Evolutionary conservation across 805 yeast genomes (phyloP).

Genomic region (Candida montana): DNA sequence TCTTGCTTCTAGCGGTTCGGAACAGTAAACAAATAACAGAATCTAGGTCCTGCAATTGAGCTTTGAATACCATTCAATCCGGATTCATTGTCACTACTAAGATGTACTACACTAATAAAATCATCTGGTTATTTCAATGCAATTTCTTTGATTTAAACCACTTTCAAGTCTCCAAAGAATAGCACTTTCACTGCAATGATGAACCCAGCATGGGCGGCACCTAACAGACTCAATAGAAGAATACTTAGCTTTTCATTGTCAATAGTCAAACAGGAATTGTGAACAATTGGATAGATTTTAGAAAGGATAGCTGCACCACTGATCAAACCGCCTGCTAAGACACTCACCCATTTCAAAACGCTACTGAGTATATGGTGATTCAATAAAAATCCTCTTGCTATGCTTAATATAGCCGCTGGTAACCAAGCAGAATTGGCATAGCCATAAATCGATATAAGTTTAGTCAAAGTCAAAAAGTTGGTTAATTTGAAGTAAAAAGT

Average conservation of each 20-base stretch:
- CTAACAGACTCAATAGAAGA: constrained; percentile 36
- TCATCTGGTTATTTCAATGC: no score
- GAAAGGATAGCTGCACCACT: constrained; percentile 52
- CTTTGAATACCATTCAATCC: no score
- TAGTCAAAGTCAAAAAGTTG: constrained; percentile 45
- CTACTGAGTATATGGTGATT: constrained; percentile 39
- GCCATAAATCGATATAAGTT: constrained; percentile 72
- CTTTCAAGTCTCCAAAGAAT: constrained; percentile 46
- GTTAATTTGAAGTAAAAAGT: constrained; percentile 51
- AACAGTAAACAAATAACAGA: no score
- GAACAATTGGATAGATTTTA: constrained; percentile 39
- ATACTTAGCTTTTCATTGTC: constrained; percentile 34
- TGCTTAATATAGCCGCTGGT: constrained; percentile 64
- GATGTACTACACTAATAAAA: no score
- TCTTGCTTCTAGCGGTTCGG: no score
- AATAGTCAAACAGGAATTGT: constrained; percentile 28
- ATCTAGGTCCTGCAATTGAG: no score
- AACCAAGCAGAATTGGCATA: constrained; percentile 82
- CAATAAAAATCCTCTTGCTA: constrained; percentile 51
- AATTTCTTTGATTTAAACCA: constrained; percentile 16
- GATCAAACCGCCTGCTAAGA: constrained; percentile 52
- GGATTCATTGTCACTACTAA: no score
- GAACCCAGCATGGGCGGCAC: constrained; percentile 48
- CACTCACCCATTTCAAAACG: constrained; percentile 58
- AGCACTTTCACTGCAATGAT: constrained; percentile 60